Percentiles rank a stretch among this genome's conserved stretches.
Evolutionary conservation across 2,329 filamentous ascomycete genomes (phyloP).

Genomic region (Huntiella abstrusa): DNA sequence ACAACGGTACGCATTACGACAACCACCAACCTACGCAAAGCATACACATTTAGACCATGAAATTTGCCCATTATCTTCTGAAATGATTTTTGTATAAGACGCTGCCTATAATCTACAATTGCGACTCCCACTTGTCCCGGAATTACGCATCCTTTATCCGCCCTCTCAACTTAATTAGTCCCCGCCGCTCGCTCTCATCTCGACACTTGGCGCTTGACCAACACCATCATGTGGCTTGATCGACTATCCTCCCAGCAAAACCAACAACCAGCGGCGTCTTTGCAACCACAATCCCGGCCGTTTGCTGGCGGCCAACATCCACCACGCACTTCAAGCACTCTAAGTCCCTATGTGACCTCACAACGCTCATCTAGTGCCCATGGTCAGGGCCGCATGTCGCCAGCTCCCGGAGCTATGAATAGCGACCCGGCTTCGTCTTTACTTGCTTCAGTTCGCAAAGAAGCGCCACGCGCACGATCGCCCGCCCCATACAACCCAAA

Average conservation of each 20-base stretch:
- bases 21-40: no score
- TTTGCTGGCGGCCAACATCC: conserved; percentile 45
- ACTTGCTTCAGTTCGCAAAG: conserved; percentile 40
- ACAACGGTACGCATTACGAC: no score
- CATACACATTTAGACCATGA: no score
- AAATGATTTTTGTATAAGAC: no score
- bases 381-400: conserved; percentile 31
- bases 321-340: conserved; percentile 41
- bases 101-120: no score
- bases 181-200: no score
- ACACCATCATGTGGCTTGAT: conserved; percentile 65
- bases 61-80: no score
- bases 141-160: background rate
- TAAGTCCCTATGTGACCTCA: conserved; percentile 49
- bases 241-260: conserved; percentile 55
- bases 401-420: conserved; percentile 53
- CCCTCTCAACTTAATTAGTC: background rate
- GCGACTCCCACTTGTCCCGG: no score
- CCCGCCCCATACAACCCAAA: conserved; percentile 7
- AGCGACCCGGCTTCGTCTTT: conserved; percentile 64
- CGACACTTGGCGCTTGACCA: background rate
- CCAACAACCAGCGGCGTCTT: conserved; percentile 22
- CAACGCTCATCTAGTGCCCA: conserved; percentile 36
- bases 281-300: conserved; percentile 23
- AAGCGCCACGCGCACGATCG: conserved; percentile 40